Percentiles rank a stretch among this genome's conserved stretches.
Conservation (phyloP, 2,329 filamentous ascomycete species). For the Ascochyta koolunga region DNA sequence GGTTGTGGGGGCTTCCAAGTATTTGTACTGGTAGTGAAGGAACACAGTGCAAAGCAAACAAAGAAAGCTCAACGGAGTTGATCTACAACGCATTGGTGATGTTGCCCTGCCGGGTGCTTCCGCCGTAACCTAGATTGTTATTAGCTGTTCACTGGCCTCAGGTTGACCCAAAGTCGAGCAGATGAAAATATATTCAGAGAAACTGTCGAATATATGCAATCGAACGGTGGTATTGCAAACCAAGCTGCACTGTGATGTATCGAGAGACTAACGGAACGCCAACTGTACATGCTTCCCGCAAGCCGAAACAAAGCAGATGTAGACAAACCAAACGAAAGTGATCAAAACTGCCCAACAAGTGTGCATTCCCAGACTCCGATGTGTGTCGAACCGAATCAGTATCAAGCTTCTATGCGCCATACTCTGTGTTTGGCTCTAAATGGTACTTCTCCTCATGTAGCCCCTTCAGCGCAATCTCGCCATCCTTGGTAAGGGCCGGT, state of each 20-base stretch:
- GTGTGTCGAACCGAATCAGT: not conserved
- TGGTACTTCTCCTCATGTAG: constrained; percentile 60
- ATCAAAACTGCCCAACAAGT: constrained; percentile 3
- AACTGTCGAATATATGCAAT: constrained; percentile 15
- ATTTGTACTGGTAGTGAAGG: not conserved
- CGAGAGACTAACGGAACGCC: constrained; percentile 13
- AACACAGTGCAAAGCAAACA: not conserved
- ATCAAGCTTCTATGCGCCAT: constrained; percentile 38
- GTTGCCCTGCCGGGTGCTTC: no score
- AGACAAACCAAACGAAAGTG: constrained; percentile 11
- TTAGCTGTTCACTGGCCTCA: no score
- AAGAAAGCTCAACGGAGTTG: no score
- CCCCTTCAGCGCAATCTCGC: constrained; percentile 62
- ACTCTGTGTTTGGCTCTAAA: constrained; percentile 54
- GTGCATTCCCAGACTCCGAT: constrained; percentile 5
- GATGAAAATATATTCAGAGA: constrained; percentile 10
- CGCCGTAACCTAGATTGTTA: not conserved
- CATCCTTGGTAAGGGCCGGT: constrained; percentile 68
- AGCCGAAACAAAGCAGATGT: constrained; percentile 3
- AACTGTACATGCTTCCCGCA: constrained; percentile 16
- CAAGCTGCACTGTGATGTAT: constrained; percentile 6
- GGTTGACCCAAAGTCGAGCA: no score
- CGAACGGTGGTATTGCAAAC: constrained; percentile 6
- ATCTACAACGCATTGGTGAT: no score
- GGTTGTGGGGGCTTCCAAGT: not conserved